Base-by-base conservation (phyloP, 305 asterid species). In the Fraxinus ornus region DNA sequence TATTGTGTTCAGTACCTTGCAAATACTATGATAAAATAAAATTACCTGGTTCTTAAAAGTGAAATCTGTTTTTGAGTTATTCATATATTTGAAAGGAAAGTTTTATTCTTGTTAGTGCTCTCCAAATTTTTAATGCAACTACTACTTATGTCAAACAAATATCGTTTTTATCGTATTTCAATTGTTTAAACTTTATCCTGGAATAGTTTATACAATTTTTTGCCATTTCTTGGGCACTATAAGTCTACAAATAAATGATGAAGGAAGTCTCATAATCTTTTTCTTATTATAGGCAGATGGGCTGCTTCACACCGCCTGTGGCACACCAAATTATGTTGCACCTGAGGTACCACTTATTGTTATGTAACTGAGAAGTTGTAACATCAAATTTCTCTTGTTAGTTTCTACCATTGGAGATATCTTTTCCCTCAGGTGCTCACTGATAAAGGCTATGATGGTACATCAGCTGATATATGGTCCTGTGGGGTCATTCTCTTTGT, bases 291-390 rank as follows among this genome's bases (percentile, higher is more conserved):
- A 93, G 96, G 94, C 88, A 75, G 97, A 93, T 81, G 96, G 97
- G 68, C 89, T 94, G 81, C 96, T 94, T 86, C 97, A 94, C 84
- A 94, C 97, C n/a, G 90, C 97, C 52, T 94, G 97, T 71, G 98
- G 98, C 78, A 94, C 97, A 17, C 98, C 98, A 79, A 94, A 94
- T 84, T 94, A 94, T 88, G 95, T 94, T 41, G 97, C 98, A 52
- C 97, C 98, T 57, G 97, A 94, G 96, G 98, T 94, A 91, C 72
- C 22, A n/a, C 36, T 68, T 68, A 79, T 22, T 39, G 78, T 86
- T 47, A 62, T 68, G 76, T 60, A 73, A 44, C 62, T 80, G 36
- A 75, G 79, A 82, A 62, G 72, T 9, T 26, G 37, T 36, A 41
- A 78, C 79, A 22, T 36, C 22, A 19, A 78, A 77, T n/a, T 80